Conservation (phyloP, 1,284 basidiomycete genomes). For the Sanghuangporus sanghuang region DNA sequence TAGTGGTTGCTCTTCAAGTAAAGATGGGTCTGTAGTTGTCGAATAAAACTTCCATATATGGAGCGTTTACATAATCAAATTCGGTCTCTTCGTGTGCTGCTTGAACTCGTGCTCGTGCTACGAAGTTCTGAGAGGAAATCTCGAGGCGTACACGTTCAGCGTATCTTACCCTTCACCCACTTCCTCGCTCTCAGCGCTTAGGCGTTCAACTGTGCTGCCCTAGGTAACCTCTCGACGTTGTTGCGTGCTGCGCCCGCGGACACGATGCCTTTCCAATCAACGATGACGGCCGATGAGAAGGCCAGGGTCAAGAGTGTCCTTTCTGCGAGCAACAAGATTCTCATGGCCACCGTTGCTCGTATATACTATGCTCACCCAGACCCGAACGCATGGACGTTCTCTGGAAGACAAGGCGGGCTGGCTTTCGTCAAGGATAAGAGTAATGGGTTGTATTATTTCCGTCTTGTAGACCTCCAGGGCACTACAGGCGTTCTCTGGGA, state of each 20-base stretch:
- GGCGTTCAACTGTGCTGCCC: not conserved
- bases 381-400: slow-evolving; percentile 76
- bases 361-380: slow-evolving; percentile 84
- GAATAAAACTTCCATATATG: not conserved
- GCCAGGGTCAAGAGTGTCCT: slow-evolving; percentile 66
- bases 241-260: not conserved
- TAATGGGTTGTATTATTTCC: slow-evolving; percentile 58
- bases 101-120: slow-evolving; percentile 6
- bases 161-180: not conserved
- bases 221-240: not conserved
- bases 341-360: slow-evolving; percentile 72
- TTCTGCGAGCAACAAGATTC: slow-evolving; percentile 64
- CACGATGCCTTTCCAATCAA: slow-evolving; percentile 65
- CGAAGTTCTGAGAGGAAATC: not conserved
- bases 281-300: slow-evolving; percentile 72
- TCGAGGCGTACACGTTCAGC: not conserved
- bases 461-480: slow-evolving; percentile 78
- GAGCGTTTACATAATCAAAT: not conserved
- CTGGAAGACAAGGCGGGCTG: slow-evolving; percentile 81
- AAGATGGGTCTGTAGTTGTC: not conserved
- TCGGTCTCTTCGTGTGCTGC: not conserved
- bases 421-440: slow-evolving; percentile 64
- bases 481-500: slow-evolving; percentile 91
- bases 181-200: not conserved
- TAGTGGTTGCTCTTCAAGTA: not conserved